These are phyloP conservation scores for Podospora bellae-mahoneyi DNA, from an alignment of 495 filamentous ascomycete genomes.

Conservation along the genomic window DNA sequence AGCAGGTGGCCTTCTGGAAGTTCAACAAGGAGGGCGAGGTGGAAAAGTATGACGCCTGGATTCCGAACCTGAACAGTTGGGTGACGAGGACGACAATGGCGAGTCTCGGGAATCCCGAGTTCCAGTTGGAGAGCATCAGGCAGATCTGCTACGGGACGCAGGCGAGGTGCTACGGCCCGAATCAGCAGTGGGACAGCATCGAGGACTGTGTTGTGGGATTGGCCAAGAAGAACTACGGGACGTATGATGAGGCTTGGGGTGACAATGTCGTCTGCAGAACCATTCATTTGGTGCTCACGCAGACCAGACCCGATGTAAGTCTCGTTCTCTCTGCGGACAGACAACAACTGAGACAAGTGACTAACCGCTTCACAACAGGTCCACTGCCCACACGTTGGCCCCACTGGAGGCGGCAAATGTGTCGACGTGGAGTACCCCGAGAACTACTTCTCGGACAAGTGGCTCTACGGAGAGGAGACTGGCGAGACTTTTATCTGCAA, in stretches of 20 bases:
- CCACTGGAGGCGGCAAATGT: conserved; percentile 42
- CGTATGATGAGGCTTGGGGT: conserved; percentile 41
- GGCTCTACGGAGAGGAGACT: conserved; percentile 31
- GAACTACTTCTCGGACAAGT: conserved; percentile 35
- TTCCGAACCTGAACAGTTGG: conserved; percentile 36
- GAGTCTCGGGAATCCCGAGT: conserved; percentile 24
- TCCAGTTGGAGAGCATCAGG: conserved; percentile 26
- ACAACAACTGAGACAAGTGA: neutral
- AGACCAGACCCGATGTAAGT: conserved; percentile 38
- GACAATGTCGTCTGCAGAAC: conserved; percentile 40
- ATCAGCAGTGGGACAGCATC: conserved; percentile 34
- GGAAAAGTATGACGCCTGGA: conserved; percentile 39
- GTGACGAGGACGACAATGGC: conserved; percentile 25
- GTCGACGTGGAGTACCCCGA: conserved; percentile 29
- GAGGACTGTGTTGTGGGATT: conserved; percentile 28
- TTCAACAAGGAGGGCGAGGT: conserved; percentile 36
- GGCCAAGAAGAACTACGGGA: conserved; percentile 33
- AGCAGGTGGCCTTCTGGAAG: conserved; percentile 39
- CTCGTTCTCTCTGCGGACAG: neutral
- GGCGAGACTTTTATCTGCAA: conserved; percentile 38
- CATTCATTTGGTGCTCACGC: conserved; percentile 39
- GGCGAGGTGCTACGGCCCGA: conserved; percentile 31
- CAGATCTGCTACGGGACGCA: conserved; percentile 33
- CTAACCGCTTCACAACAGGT: conserved; percentile 24
- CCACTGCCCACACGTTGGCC: conserved; percentile 42